Evolutionary conservation across 2,329 filamentous ascomycete species (phyloP).

Genomic region (Fusarium denticulatum): DNA sequence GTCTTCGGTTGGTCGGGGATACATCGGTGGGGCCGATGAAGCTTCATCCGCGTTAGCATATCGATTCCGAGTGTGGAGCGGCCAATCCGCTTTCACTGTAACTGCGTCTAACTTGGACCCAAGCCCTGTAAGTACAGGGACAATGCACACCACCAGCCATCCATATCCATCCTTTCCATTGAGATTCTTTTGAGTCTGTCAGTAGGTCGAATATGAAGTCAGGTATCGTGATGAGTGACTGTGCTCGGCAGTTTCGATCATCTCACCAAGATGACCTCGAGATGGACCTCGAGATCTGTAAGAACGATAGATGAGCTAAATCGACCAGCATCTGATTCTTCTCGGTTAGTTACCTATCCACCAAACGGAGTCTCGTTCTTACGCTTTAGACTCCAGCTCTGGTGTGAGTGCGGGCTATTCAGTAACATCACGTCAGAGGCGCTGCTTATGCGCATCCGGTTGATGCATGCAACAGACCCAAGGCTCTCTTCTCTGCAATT

Average conservation of each 20-base stretch:
- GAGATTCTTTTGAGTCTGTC: background rate
- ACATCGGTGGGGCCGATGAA: slow-evolving; percentile 33
- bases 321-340: background rate
- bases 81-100: slow-evolving; percentile 45
- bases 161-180: background rate
- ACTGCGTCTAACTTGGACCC: slow-evolving; percentile 31
- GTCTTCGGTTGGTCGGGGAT: slow-evolving; percentile 39
- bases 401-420: slow-evolving; percentile 9
- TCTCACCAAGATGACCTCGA: background rate
- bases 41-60: slow-evolving; percentile 39
- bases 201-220: background rate
- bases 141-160: slow-evolving; percentile 30
- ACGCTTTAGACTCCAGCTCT: background rate
- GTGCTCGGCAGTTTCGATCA: background rate
- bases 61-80: slow-evolving; percentile 36
- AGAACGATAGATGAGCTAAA: background rate
- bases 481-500: slow-evolving; percentile 9
- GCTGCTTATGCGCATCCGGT: slow-evolving; percentile 24
- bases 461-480: slow-evolving; percentile 30
- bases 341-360: background rate
- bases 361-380: background rate
- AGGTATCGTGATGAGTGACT: background rate
- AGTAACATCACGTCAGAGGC: slow-evolving; percentile 33
- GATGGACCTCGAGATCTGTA: background rate
- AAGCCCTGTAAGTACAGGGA: slow-evolving; percentile 41